phyloP scores from a whole-genome alignment of 495 filamentous ascomycete genomes.

The Penicillium turbatum region DNA sequence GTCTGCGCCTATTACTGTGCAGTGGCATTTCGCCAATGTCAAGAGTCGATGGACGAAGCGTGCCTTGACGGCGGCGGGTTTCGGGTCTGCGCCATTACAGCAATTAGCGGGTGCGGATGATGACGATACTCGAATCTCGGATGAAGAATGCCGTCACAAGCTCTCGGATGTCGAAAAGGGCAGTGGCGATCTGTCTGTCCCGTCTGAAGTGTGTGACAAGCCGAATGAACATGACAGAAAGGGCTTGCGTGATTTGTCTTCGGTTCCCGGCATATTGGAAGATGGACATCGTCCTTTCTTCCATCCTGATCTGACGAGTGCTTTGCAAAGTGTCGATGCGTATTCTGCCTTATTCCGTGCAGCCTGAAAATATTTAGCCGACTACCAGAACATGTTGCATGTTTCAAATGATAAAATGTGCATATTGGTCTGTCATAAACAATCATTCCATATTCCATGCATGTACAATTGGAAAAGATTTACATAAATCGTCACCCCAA shows the following conservation, averaged over 20 bases:
- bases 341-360: neutral
- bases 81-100: slow-evolving; percentile 58
- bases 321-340: slow-evolving; percentile 64
- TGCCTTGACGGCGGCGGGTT: slow-evolving; percentile 78
- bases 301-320: slow-evolving; percentile 86
- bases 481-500: neutral
- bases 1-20: slow-evolving; percentile 69
- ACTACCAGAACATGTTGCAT: neutral
- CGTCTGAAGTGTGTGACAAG: neutral
- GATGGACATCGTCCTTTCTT: slow-evolving; percentile 66
- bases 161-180: slow-evolving; percentile 58
- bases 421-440: neutral
- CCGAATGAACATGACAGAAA: too few species aligned
- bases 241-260: too few species aligned
- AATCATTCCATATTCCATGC: neutral
- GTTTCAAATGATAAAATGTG: neutral
- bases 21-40: slow-evolving; percentile 92
- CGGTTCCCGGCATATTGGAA: too few species aligned
- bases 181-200: neutral
- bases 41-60: slow-evolving; percentile 95
- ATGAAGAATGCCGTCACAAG: slow-evolving; percentile 35
- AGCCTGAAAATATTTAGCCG: neutral
- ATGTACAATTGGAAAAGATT: neutral
- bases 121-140: slow-evolving; percentile 52
- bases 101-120: slow-evolving; percentile 47